A percentile compares a stretch with the other conserved stretches of the same genome.
These are phyloP conservation scores for Colletotrichum siamense DNA, from an alignment of 2,329 filamentous ascomycete species.

Conservation along the genomic window DNA sequence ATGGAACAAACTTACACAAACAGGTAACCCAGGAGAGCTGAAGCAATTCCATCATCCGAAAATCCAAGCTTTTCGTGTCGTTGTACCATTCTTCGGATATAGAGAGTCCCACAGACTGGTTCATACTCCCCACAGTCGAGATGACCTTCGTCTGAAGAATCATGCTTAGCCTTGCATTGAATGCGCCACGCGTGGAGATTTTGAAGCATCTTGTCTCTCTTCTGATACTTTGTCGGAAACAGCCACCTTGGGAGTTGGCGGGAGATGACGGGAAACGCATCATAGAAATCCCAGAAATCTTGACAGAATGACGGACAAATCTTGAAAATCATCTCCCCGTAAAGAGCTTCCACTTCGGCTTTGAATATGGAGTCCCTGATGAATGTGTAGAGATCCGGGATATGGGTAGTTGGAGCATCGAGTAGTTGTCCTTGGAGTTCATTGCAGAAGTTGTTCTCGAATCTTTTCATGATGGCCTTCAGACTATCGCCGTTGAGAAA, in stretches of 20 bases:
- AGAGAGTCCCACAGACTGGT: slow-evolving; percentile 4
- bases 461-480: not conserved
- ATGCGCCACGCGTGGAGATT: not conserved
- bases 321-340: not conserved
- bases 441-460: not conserved
- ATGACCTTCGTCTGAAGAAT: not conserved
- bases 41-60: not conserved
- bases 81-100: slow-evolving; percentile 10
- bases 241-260: slow-evolving; percentile 2
- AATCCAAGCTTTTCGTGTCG: slow-evolving; percentile 8
- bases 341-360: slow-evolving; percentile 7
- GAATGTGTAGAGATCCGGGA: slow-evolving; percentile 4
- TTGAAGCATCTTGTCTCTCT: not conserved
- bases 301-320: not conserved
- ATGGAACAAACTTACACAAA: slow-evolving; percentile 12
- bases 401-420: not conserved
- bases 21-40: slow-evolving; percentile 4
- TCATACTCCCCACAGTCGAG: not conserved
- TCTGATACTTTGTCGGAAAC: not conserved
- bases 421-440: not conserved
- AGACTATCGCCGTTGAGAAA: slow-evolving; percentile 6
- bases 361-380: not conserved
- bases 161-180: not conserved
- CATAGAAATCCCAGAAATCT: slow-evolving; percentile 15
- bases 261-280: slow-evolving; percentile 6